Conservation (phyloP, 176 grass and related monocot genomes). For the Juncus inflexus region DNA sequence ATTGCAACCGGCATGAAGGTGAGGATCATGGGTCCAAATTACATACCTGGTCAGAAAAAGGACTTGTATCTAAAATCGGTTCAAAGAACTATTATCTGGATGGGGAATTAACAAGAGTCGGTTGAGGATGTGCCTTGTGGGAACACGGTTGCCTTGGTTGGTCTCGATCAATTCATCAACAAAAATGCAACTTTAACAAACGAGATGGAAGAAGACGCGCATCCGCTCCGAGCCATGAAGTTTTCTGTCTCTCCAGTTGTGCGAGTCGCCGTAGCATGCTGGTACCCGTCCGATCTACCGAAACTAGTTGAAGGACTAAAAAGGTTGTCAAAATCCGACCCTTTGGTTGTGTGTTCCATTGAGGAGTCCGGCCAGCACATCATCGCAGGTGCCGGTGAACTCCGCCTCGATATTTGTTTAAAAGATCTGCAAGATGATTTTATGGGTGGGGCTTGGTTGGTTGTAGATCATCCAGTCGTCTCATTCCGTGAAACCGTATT, state of each 20-base stretch:
- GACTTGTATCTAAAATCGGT: slow-evolving; percentile 18
- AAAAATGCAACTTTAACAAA: slow-evolving; percentile 25
- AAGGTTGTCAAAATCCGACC: slow-evolving; percentile 6
- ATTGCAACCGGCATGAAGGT: slow-evolving; percentile 28
- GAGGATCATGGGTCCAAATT: slow-evolving; percentile 18
- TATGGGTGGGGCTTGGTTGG: slow-evolving; percentile 14
- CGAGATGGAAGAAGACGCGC: slow-evolving; percentile 11
- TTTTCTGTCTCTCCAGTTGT: slow-evolving; percentile 20
- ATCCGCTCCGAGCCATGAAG: slow-evolving; percentile 8
- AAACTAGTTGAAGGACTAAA: slow-evolving; percentile 18
- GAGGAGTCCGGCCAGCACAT: slow-evolving; percentile 18
- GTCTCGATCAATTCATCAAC: slow-evolving; percentile 16
- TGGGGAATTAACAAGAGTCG: slow-evolving; percentile 23
- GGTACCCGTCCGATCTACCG: neutral
- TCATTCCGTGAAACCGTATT: slow-evolving; percentile 30
- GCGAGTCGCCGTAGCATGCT: slow-evolving; percentile 1
- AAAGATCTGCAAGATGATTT: slow-evolving; percentile 20
- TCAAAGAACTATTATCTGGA: slow-evolving; percentile 21
- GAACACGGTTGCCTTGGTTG: slow-evolving; percentile 23
- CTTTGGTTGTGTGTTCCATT: slow-evolving; percentile 15
- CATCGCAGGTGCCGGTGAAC: slow-evolving; percentile 16
- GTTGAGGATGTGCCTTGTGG: slow-evolving; percentile 31
- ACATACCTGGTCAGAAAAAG: slow-evolving; percentile 22
- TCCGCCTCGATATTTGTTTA: slow-evolving; percentile 12
- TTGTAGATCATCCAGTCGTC: slow-evolving; percentile 21